Conservation (phyloP, 805 yeast genomes). For the Vanderwaltozyma polyspora region DNA sequence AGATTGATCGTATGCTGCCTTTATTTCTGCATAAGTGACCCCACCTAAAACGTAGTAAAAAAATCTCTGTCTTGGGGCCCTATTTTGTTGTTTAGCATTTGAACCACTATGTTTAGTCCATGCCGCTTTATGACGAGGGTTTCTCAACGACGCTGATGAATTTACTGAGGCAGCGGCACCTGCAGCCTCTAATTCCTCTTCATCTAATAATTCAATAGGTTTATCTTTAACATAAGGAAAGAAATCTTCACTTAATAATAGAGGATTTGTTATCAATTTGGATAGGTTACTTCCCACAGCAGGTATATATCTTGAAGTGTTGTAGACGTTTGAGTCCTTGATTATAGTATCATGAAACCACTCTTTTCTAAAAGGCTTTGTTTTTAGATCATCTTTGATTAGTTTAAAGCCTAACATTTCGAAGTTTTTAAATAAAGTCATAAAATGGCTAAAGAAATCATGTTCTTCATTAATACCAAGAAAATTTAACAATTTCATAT, state of each 20-base stretch:
- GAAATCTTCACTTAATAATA: constrained; percentile 38
- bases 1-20: constrained; percentile 64
- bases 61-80: constrained; percentile 50
- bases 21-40: constrained; percentile 67
- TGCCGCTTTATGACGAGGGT: constrained; percentile 60
- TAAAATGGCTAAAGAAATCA: constrained; percentile 32
- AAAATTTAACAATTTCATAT: constrained; percentile 55
- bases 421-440: constrained; percentile 49
- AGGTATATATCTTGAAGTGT: constrained; percentile 64
- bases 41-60: constrained; percentile 87
- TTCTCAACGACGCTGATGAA: constrained; percentile 46
- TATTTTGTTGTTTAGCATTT: constrained; percentile 13
- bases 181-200: constrained; percentile 26
- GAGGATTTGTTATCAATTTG: constrained; percentile 37
- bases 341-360: constrained; percentile 42
- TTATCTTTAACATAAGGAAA: constrained; percentile 73
- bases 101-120: constrained; percentile 47
- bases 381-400: constrained; percentile 32
- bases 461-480: constrained; percentile 31
- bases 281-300: constrained; percentile 51
- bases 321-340: constrained; percentile 32
- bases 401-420: constrained; percentile 47
- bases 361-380: constrained; percentile 37
- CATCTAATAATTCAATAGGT: constrained; percentile 40
- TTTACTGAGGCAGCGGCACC: constrained; percentile 25